phyloP scores from a whole-genome alignment of 2,329 filamentous ascomycete genomes.

The Phialocephala subalpina region DNA sequence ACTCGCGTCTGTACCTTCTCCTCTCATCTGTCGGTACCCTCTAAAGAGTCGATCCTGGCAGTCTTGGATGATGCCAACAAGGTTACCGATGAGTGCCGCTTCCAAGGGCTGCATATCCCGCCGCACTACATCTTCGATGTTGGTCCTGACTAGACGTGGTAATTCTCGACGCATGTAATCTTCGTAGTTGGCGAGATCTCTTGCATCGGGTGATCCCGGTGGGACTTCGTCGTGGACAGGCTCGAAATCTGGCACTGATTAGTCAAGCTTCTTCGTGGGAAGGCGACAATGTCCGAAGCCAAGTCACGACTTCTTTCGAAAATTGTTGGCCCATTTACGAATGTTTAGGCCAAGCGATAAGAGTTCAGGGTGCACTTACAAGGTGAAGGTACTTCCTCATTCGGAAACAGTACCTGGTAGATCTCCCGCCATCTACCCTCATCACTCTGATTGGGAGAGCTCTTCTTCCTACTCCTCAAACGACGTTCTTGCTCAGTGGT shows the following conservation, averaged over 20 bases:
- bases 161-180: conserved; percentile 28
- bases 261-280: background rate
- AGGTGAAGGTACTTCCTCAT: conserved; percentile 28
- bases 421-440: conserved; percentile 34
- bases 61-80: conserved; percentile 13
- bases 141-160: conserved; percentile 17
- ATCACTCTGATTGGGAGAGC: conserved; percentile 24
- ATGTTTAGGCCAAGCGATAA: no score
- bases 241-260: conserved; percentile 33
- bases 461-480: conserved; percentile 30
- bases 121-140: conserved; percentile 15
- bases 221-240: conserved; percentile 19
- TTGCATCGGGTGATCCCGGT: conserved; percentile 22
- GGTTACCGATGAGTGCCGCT: conserved; percentile 11
- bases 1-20: background rate
- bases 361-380: conserved; percentile 25
- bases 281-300: no score
- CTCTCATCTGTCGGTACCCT: conserved; percentile 9
- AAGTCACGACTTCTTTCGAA: no score
- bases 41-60: conserved; percentile 12
- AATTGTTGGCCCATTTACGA: no score
- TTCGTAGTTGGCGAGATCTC: conserved; percentile 28
- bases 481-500: conserved; percentile 25
- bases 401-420: conserved; percentile 32
- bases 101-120: conserved; percentile 18